A percentile compares a stretch with the other conserved stretches of the same genome.
These are phyloP conservation scores for Chalciporus pseudorubinellus DNA, from an alignment of 768 basidiomycete species.

Conservation along the genomic window DNA sequence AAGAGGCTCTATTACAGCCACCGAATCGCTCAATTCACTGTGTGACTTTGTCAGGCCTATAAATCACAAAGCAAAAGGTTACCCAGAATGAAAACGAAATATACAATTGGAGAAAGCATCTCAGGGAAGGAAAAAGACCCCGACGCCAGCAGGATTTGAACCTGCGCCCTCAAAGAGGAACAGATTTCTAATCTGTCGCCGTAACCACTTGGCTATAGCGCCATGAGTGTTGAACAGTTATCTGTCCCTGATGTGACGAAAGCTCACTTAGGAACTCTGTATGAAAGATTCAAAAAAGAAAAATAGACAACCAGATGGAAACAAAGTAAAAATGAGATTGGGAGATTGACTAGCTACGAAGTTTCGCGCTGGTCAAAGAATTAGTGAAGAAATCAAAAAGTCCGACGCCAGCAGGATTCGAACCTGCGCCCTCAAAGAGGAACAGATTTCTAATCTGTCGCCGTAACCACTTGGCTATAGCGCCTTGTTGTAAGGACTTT, in stretches of 20 bases:
- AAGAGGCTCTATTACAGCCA: too few species aligned
- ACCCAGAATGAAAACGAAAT: background rate
- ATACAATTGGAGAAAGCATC: too few species aligned
- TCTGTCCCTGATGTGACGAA: background rate
- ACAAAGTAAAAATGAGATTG: too few species aligned
- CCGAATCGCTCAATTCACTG: too few species aligned
- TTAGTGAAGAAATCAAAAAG: slow-evolving; percentile 1
- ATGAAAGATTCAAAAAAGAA: too few species aligned
- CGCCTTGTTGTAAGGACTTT: slow-evolving; percentile 46
- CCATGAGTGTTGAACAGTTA: slow-evolving; percentile 23
- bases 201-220: slow-evolving; percentile 81
- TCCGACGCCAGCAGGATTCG: slow-evolving; percentile 45
- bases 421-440: slow-evolving; percentile 41
- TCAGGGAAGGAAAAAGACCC: background rate
- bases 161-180: slow-evolving; percentile 35
- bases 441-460: slow-evolving; percentile 49
- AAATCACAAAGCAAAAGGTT: too few species aligned
- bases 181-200: slow-evolving; percentile 68
- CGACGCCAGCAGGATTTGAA: slow-evolving; percentile 44
- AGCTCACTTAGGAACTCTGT: too few species aligned
- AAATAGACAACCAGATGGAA: too few species aligned
- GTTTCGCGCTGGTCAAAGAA: too few species aligned
- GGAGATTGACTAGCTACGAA: too few species aligned
- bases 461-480: slow-evolving; percentile 80
- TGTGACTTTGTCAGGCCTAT: too few species aligned